Evolutionary conservation across 2,329 filamentous ascomycete genomes (phyloP), one percentile per base, ranked within the genome.

Genomic region (Monosporascus sp.): DNA sequence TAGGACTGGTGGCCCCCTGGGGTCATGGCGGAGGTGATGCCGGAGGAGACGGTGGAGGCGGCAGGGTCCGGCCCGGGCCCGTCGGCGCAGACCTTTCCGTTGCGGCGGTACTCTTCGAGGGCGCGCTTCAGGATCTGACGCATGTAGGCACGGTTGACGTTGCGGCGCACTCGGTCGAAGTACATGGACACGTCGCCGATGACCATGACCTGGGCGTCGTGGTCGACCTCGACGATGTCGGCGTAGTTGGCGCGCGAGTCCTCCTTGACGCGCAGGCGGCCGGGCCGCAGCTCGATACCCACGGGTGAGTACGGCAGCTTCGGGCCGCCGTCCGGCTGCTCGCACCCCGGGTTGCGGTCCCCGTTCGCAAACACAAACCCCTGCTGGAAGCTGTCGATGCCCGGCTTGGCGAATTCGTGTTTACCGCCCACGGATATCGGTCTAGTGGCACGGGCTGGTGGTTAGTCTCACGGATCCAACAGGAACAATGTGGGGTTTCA

Each of bases 141-240:
- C 68, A 70, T 70, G 54, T 63, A 68, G 1, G 68, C 68, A 58
- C 69, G 69, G 60, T 70, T 70, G 60, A 70, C 67, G 42, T 70
- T 70, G 34, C 67, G 60, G 22, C 68, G 65, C 20, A 70, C 63
- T 15, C 68, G 61, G 55, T 70, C 68, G 54, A 70, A 70, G 56
- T 70, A 70, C 39, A 63, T 62, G n/a, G 64, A 65, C 15, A 69
- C 68, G 44, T 69, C 67, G 27, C 68, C 68, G 31, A 70, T 60
- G 2, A 69, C 66, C 56, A 70, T 65, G 38, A 70, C 68, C 50
- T 69, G 61, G 18, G 68, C 65, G 46, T 69, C 67, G 54, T 68
- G 66, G 52, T 69, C 66, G 41, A 70, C 57, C 48, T 70, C 66
- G 51, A 70, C 58, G 31, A 70, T 68, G 52, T 70, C 67, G 39